A percentile compares a stretch with the other conserved stretches of the same genome.
Conservation (phyloP, 1,284 basidiomycete genomes). For the Trichosporon faecale region DNA sequence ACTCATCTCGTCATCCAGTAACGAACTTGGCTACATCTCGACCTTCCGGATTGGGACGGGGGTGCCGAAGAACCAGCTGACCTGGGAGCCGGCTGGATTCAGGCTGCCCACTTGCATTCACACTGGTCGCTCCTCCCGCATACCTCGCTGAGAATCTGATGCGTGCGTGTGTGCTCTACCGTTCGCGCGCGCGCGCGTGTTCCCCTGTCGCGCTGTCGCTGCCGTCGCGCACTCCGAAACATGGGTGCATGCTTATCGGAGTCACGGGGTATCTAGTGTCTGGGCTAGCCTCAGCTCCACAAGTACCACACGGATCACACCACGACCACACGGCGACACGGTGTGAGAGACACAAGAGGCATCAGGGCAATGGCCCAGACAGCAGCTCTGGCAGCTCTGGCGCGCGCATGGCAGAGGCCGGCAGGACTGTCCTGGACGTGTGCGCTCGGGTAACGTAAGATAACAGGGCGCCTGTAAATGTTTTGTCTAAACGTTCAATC, state of each 20-base stretch:
- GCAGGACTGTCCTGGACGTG: background rate
- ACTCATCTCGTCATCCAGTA: background rate
- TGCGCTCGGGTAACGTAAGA: background rate
- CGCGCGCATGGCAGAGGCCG: background rate
- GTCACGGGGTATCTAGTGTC: background rate
- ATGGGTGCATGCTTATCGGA: conserved; percentile 2
- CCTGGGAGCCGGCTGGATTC: background rate
- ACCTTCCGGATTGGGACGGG: background rate
- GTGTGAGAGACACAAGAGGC: background rate
- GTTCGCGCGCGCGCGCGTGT: too few species aligned
- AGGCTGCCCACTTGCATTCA: background rate
- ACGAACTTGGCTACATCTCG: background rate
- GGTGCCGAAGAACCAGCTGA: background rate
- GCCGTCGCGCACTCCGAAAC: background rate
- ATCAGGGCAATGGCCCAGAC: background rate
- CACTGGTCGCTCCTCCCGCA: background rate
- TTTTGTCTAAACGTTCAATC: conserved; percentile 8
- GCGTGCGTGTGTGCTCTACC: background rate
- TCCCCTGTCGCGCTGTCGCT: background rate
- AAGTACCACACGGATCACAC: background rate
- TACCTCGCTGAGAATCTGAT: background rate
- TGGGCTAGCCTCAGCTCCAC: background rate
- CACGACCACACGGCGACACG: background rate
- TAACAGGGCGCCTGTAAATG: background rate
- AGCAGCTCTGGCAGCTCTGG: background rate